These are phyloP conservation scores for Tilletiaria anomala DNA, from an alignment of 1,284 basidiomycete genomes.

Conservation along the genomic window DNA sequence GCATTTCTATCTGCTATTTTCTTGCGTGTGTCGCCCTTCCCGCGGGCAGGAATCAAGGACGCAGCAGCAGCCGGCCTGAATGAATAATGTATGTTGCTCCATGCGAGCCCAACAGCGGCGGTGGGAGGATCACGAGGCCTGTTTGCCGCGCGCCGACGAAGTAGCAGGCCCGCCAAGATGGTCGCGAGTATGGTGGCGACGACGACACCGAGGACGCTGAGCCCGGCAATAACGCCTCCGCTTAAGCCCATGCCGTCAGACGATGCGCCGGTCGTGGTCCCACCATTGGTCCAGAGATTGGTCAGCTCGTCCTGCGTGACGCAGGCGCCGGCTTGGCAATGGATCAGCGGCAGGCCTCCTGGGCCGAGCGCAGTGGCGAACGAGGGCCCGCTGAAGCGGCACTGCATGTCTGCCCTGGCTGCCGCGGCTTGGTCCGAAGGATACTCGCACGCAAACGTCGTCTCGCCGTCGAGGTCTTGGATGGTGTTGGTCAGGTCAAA, in stretches of 20 bases:
- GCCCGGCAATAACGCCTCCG: constrained; percentile 16
- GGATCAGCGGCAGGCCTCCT: constrained; percentile 13
- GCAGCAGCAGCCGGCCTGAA: background rate
- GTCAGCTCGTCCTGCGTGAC: constrained; percentile 15
- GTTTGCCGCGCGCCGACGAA: constrained; percentile 9
- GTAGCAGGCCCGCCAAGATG: constrained; percentile 9
- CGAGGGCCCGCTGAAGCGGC: constrained; percentile 14
- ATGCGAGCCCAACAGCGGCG: constrained; percentile 14
- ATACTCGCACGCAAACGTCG: constrained; percentile 28
- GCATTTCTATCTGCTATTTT: background rate
- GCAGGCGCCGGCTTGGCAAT: constrained; percentile 19
- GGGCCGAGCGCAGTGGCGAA: constrained; percentile 18
- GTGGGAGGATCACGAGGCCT: constrained; percentile 4
- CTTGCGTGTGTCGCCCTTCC: background rate
- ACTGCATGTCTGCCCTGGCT: constrained; percentile 8
- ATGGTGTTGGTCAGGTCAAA: constrained; percentile 17
- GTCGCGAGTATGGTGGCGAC: constrained; percentile 8
- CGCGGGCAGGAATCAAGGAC: background rate
- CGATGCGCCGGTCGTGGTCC: background rate
- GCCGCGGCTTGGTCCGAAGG: constrained; percentile 13
- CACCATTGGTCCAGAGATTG: constrained; percentile 9
- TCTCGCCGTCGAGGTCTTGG: constrained; percentile 16
- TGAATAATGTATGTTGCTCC: constrained; percentile 12
- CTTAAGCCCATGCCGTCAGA: constrained; percentile 7
- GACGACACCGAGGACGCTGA: constrained; percentile 17